Conservation (phyloP, 495 filamentous ascomycete species). For the Penicillium turbatum region DNA sequence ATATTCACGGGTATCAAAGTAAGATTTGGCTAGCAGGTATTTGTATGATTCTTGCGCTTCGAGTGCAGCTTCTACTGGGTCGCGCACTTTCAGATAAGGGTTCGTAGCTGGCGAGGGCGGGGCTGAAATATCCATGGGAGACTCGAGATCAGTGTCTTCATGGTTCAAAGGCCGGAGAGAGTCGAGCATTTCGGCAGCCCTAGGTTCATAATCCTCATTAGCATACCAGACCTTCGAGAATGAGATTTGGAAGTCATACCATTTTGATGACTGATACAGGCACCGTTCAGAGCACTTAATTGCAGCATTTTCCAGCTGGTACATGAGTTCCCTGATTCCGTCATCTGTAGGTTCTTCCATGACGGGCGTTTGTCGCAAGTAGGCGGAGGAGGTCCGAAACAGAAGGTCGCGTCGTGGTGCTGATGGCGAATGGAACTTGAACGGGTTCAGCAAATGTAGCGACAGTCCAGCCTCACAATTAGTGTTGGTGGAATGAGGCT, state of each 20-base stretch:
- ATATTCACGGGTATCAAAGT: slow-evolving; percentile 93
- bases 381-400: not conserved
- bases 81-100: slow-evolving; percentile 47
- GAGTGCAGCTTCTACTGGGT: slow-evolving; percentile 65
- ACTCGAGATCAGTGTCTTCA: slow-evolving; percentile 57
- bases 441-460: not conserved
- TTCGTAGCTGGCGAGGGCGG: slow-evolving; percentile 28
- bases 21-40: slow-evolving; percentile 89
- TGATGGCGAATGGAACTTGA: no score
- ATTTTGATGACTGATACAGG: slow-evolving; percentile 95
- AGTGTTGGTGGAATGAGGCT: not conserved
- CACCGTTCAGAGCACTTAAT: slow-evolving; percentile 91
- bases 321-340: slow-evolving; percentile 48
- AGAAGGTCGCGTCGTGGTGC: not conserved
- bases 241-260: slow-evolving; percentile 49
- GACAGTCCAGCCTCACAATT: not conserved
- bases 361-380: not conserved
- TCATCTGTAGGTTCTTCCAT: slow-evolving; percentile 42
- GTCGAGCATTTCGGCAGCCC: slow-evolving; percentile 91
- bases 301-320: slow-evolving; percentile 72
- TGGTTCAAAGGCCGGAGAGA: slow-evolving; percentile 56
- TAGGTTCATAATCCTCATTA: slow-evolving; percentile 32
- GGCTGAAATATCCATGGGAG: slow-evolving; percentile 50
- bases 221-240: not conserved
- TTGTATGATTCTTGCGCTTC: slow-evolving; percentile 76